These are phyloP conservation scores for Dissoconium aciculare DNA, from an alignment of 2,329 filamentous ascomycete genomes.

Conservation along the genomic window DNA sequence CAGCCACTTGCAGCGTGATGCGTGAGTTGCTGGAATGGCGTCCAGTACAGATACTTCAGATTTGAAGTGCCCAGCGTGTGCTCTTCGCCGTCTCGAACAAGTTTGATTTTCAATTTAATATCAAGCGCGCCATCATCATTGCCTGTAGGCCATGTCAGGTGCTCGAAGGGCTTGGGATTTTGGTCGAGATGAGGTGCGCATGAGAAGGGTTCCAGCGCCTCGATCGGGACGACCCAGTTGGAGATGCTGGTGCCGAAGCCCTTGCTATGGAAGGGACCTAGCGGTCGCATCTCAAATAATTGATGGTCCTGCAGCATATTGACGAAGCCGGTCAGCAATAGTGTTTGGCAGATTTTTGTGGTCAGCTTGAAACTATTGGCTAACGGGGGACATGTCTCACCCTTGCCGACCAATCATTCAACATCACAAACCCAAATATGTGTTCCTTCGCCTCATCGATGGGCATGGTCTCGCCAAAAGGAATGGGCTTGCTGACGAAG, in stretches of 20 bases:
- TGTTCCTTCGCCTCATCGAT: constrained; percentile 36
- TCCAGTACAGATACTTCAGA: constrained; percentile 31
- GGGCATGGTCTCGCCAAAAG: constrained; percentile 25
- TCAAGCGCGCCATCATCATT: constrained; percentile 16
- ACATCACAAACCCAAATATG: constrained; percentile 47
- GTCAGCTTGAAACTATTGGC: background rate
- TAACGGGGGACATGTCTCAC: too few species aligned
- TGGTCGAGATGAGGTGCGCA: constrained; percentile 16
- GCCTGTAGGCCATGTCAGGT: constrained; percentile 15
- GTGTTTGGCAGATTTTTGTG: background rate
- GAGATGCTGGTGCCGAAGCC: constrained; percentile 45
- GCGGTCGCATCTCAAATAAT: constrained; percentile 44
- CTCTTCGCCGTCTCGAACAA: constrained; percentile 15
- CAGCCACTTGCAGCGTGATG: constrained; percentile 32
- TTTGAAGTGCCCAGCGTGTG: constrained; percentile 17
- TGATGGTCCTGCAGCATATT: constrained; percentile 45
- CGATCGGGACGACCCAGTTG: constrained; percentile 47
- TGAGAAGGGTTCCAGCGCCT: constrained; percentile 36
- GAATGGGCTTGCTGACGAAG: constrained; percentile 29
- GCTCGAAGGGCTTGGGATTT: constrained; percentile 17
- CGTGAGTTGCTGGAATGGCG: constrained; percentile 31
- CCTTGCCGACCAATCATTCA: constrained; percentile 45
- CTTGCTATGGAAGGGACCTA: constrained; percentile 48
- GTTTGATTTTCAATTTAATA: constrained; percentile 20
- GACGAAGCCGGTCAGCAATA: constrained; percentile 6